These are phyloP conservation scores for Fonsecaea erecta DNA, from an alignment of 2,329 filamentous ascomycete genomes.

Conservation along the genomic window DNA sequence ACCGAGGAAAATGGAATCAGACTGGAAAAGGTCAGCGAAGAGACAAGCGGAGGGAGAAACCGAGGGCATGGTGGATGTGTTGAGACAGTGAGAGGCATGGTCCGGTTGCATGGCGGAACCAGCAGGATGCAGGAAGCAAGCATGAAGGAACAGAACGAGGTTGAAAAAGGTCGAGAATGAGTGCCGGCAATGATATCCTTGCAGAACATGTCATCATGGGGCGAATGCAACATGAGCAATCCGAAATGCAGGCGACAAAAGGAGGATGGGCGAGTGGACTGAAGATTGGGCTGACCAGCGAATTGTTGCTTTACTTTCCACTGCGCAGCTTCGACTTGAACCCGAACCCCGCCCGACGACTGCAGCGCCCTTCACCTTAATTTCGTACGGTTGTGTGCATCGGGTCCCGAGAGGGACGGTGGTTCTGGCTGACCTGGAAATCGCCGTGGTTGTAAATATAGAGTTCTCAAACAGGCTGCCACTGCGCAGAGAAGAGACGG, in stretches of 20 bases:
- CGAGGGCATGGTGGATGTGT: neutral
- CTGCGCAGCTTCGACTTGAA: slow-evolving; percentile 13
- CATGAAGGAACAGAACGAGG: neutral
- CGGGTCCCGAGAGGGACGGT: neutral
- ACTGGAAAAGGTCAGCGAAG: slow-evolving; percentile 22
- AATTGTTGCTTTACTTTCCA: slow-evolving; percentile 19
- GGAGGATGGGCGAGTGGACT: slow-evolving; percentile 18
- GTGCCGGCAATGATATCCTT: slow-evolving; percentile 27
- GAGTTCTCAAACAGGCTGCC: neutral
- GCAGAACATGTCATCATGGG: slow-evolving; percentile 18
- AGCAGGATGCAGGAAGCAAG: slow-evolving; percentile 15
- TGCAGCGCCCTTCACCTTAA: slow-evolving; percentile 3
- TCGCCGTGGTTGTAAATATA: neutral
- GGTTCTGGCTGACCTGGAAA: neutral
- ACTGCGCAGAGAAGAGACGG: neutral
- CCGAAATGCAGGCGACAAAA: slow-evolving; percentile 22
- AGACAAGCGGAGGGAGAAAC: neutral
- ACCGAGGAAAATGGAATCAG: neutral
- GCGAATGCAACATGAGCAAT: slow-evolving; percentile 18
- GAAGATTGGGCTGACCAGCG: slow-evolving; percentile 19
- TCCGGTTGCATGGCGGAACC: slow-evolving; percentile 13
- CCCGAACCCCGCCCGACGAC: slow-evolving; percentile 21
- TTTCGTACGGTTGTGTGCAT: slow-evolving; percentile 3
- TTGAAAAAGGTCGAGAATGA: slow-evolving; percentile 10
- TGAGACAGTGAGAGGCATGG: slow-evolving; percentile 5